Evolutionary conservation across 164 flowering plant species (phyloP), one percentile per base, ranked within the genome.

Genomic region (Vitis amurensis): DNA sequence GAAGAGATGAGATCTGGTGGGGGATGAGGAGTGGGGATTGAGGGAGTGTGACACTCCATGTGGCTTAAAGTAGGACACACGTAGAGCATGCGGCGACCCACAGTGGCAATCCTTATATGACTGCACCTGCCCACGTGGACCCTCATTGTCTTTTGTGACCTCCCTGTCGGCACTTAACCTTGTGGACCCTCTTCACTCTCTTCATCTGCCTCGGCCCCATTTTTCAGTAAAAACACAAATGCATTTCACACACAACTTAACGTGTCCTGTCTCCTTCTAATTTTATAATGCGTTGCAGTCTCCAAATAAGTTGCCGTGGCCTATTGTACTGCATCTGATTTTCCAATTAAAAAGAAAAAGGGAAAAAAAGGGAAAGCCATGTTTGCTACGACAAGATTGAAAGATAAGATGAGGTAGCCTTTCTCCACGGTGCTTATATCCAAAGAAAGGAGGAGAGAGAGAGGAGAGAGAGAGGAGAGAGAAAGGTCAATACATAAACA

Each of bases 81-180:
- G 60, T 53, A 71, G 56, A 23, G 62, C 75, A 73, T 66, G 80
- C 76, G 79, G 74, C 76, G 76, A 73, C 64, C 70, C 78, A 23
- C 63, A 67, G 67, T 69, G 56, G 68, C 49, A 37, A 44, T 16
- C 61, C 66, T 16, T 37, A 10, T 30, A 31, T n/a, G 3, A 57
- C 64, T 3, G 50, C 53, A 13, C 62, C 52, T 11, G 14, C 44
- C 50, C 30, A 7, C 15, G 51, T 51, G 66, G 55, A 53, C 59
- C 60, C 30, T 58, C 48, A 14, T 19, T 11, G 16, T 57, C 29
- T 57, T 23, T 9, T 19, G 15, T 16, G 9, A 6, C 11, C 29
- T 13, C 15, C 56, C 56, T 53, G 56, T 15, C 56, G 0, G n/a
- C 56, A 53, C 56, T 57, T 16, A 1, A 29, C 63, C 47, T 8